A percentile compares a stretch with the other conserved stretches of the same genome.
Conservation (phyloP, 1,284 basidiomycete genomes). For the Cerioporus squamosus region DNA sequence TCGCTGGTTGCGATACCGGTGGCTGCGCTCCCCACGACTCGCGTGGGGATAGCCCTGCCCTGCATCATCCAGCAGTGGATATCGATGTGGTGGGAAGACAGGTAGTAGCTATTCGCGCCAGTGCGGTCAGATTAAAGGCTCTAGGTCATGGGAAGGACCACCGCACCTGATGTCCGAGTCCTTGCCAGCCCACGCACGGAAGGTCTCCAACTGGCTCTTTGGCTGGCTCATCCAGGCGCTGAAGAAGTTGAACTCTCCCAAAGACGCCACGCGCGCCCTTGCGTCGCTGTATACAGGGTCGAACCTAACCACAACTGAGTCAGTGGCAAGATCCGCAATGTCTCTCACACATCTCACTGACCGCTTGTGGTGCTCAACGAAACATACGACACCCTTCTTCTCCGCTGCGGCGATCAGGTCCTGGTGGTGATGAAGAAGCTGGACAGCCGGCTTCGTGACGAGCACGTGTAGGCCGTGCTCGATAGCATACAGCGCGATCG, state of each 20-base stretch:
- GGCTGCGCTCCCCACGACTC: slow-evolving; percentile 87
- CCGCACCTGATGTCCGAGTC: slow-evolving; percentile 85
- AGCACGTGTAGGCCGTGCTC: slow-evolving; percentile 86
- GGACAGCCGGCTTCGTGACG: slow-evolving; percentile 92
- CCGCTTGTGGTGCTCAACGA: slow-evolving; percentile 91
- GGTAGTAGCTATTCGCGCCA: slow-evolving; percentile 72
- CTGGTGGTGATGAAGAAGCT: slow-evolving; percentile 83
- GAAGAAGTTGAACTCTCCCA: slow-evolving; percentile 94
- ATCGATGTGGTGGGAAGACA: slow-evolving; percentile 92
- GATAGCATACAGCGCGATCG: slow-evolving; percentile 86
- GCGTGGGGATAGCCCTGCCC: slow-evolving; percentile 76
- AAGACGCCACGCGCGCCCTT: slow-evolving; percentile 69
- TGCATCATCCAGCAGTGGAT: slow-evolving; percentile 93
- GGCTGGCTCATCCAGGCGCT: slow-evolving; percentile 95
- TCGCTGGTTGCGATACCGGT: slow-evolving; percentile 88
- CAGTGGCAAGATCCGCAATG: background rate
- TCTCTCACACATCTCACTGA: slow-evolving; percentile 24
- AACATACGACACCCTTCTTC: slow-evolving; percentile 84
- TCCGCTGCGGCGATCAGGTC: slow-evolving; percentile 76
- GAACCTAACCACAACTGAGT: slow-evolving; percentile 52
- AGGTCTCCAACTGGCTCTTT: slow-evolving; percentile 92
- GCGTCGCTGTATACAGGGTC: slow-evolving; percentile 95
- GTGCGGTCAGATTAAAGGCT: background rate
- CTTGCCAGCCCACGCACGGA: slow-evolving; percentile 93
- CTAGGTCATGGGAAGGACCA: too few species aligned